A percentile compares a stretch with the other conserved stretches of the same genome.
These are phyloP conservation scores for Mortierella sp. DNA, from an alignment of 371 early-diverging fungal genomes.

Conservation along the genomic window DNA sequence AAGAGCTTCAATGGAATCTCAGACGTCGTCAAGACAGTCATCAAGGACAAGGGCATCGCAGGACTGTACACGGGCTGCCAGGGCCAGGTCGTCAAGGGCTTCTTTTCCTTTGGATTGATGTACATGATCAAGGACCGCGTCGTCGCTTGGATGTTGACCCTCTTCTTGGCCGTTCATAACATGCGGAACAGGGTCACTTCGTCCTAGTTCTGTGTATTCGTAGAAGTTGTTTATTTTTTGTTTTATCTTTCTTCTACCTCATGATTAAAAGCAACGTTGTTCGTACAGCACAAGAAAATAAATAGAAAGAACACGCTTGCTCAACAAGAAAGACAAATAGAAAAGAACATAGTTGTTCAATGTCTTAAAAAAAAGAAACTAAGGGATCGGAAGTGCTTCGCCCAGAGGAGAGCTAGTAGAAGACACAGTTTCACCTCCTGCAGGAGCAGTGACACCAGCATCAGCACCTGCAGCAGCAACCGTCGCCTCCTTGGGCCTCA, in stretches of 20 bases:
- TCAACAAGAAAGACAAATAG: neutral
- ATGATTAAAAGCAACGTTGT: neutral
- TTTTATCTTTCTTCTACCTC: neutral
- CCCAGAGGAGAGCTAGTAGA: neutral
- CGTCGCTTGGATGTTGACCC: conserved; percentile 64
- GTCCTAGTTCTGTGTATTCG: conserved; percentile 4
- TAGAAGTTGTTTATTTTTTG: neutral
- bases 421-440: neutral
- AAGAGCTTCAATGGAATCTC: conserved; percentile 59
- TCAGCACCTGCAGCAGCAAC: neutral
- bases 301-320: neutral
- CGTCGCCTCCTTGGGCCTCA: neutral
- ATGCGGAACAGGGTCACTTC: conserved; percentile 49
- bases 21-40: conserved; percentile 59
- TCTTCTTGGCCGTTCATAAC: conserved; percentile 61
- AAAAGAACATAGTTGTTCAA: neutral
- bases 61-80: conserved; percentile 69
- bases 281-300: neutral
- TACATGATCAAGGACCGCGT: conserved; percentile 77
- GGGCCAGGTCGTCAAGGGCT: conserved; percentile 73
- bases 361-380: neutral
- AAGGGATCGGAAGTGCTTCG: conserved; percentile 20
- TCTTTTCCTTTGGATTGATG: conserved; percentile 75
- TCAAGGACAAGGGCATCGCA: conserved; percentile 61
- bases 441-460: neutral